Base-by-base conservation (phyloP, 1,284 basidiomycete species). In the Irpex lacteus region DNA sequence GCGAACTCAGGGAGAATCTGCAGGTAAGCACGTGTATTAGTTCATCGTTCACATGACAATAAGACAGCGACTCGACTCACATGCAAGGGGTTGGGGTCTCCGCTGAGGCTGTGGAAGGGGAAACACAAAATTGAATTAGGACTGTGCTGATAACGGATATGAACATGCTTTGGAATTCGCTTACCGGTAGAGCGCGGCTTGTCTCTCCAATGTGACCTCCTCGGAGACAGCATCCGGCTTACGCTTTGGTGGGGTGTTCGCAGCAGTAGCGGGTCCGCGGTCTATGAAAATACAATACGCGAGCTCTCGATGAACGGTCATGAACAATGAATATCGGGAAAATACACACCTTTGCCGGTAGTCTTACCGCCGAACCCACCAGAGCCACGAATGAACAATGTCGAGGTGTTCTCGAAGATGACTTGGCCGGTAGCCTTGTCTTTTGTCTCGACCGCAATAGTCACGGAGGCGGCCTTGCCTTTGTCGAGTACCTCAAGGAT, bases 311-410 rank as follows among this genome's bases (percentile, higher is more conserved):
- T 34, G 32, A 34, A 34, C 32, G 32, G 32, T 34, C 32, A 34
- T 34, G 32, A 34, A 34, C 32, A 34, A n/a, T 47, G 63, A 32
- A 18, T 37, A 18, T 58, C 15, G 34, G 9, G 59, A 9, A 34
- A 34, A 9, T 7, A 47, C 80, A 62, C 71, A 93, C 93, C 92
- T 67, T 82, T 87, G 60, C 95, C 95, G 52, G 78, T 81, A 70
- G 94, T 92, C 81, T 93, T 95, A 18, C 98, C 98, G 11, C 94
- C 94, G 76, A 99, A 98, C 4, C 96, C 96, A 55, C 97, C 98
- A 47, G 94, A 86, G 9, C 96, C 97, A 64, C 98, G 93, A 72
- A 98, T 89, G 78, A 98, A 95, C 2, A 96, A 83, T 2, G 97
- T 99, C 49, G 89, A 89, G 77, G 97, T 94, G 76, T 93, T 98